Percentiles rank a stretch among this genome's conserved stretches.
These are phyloP conservation scores for Trematosphaeria pertusa DNA, from an alignment of 2,329 filamentous ascomycete species.

Conservation along the genomic window DNA sequence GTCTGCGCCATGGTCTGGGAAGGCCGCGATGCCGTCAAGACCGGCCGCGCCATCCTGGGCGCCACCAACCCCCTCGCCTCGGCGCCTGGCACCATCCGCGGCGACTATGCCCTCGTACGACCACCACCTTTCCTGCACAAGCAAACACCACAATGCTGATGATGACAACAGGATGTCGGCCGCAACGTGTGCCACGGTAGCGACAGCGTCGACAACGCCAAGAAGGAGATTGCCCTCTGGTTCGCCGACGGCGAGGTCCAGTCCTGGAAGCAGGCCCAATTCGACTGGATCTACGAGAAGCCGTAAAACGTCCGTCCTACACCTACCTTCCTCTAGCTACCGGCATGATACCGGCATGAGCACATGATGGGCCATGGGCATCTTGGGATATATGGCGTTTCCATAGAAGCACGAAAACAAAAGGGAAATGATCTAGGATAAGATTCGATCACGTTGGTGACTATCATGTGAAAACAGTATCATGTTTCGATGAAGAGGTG, in stretches of 20 bases:
- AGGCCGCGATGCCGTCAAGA: slow-evolving; percentile 98
- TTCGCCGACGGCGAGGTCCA: slow-evolving; percentile 89
- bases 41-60: slow-evolving; percentile 93
- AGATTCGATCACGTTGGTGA: too few species aligned
- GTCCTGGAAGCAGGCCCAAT: slow-evolving; percentile 82
- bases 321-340: too few species aligned
- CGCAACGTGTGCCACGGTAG: slow-evolving; percentile 99
- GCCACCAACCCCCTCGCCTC: slow-evolving; percentile 98
- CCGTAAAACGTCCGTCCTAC: too few species aligned
- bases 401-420: too few species aligned
- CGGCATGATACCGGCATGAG: too few species aligned
- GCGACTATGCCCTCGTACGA: slow-evolving; percentile 79
- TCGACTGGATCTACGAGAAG: slow-evolving; percentile 99
- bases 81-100: slow-evolving; percentile 96
- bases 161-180: slow-evolving; percentile 69
- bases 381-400: too few species aligned
- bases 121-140: not conserved
- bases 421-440: too few species aligned
- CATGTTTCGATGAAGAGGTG: too few species aligned
- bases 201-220: slow-evolving; percentile 96
- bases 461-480: too few species aligned
- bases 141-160: not conserved
- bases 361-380: too few species aligned
- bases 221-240: slow-evolving; percentile 99
- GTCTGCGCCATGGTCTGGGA: slow-evolving; percentile 99